Evolutionary conservation across 2,329 filamentous ascomycete species (phyloP).

Genomic region (Phialocephala subalpina): DNA sequence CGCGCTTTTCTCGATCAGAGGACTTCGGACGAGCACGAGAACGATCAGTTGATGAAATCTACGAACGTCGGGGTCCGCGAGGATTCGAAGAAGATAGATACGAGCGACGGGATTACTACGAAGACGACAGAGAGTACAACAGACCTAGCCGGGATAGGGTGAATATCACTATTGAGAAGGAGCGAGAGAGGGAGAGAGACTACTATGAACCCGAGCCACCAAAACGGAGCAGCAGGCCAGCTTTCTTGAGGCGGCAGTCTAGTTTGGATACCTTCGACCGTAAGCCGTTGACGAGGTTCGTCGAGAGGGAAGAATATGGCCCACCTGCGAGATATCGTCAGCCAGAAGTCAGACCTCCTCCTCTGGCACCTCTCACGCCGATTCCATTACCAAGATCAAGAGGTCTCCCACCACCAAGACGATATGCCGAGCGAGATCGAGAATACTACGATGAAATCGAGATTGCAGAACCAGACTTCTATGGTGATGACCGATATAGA

Average conservation of each 20-base stretch:
- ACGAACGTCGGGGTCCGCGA: slow-evolving; percentile 52
- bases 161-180: slow-evolving; percentile 41
- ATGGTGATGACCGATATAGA: slow-evolving; percentile 77
- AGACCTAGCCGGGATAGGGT: slow-evolving; percentile 54
- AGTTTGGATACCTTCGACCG: slow-evolving; percentile 92
- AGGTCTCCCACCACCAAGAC: slow-evolving; percentile 65
- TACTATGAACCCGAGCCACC: slow-evolving; percentile 38
- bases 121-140: slow-evolving; percentile 51
- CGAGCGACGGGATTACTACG: slow-evolving; percentile 52
- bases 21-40: slow-evolving; percentile 51
- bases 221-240: slow-evolving; percentile 61
- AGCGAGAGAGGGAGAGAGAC: slow-evolving; percentile 38
- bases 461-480: slow-evolving; percentile 71
- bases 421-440: slow-evolving; percentile 62
- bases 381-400: slow-evolving; percentile 73
- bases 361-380: slow-evolving; percentile 60
- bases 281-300: slow-evolving; percentile 63
- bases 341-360: slow-evolving; percentile 49
- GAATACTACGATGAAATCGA: slow-evolving; percentile 72
- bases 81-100: slow-evolving; percentile 45
- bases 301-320: slow-evolving; percentile 64
- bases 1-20: slow-evolving; percentile 47
- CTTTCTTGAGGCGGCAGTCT: slow-evolving; percentile 80
- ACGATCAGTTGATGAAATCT: slow-evolving; percentile 56
- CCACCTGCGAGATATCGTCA: slow-evolving; percentile 61